Evolutionary conservation across 331 rosid species (phyloP).

Genomic region (Ulmus americana): DNA sequence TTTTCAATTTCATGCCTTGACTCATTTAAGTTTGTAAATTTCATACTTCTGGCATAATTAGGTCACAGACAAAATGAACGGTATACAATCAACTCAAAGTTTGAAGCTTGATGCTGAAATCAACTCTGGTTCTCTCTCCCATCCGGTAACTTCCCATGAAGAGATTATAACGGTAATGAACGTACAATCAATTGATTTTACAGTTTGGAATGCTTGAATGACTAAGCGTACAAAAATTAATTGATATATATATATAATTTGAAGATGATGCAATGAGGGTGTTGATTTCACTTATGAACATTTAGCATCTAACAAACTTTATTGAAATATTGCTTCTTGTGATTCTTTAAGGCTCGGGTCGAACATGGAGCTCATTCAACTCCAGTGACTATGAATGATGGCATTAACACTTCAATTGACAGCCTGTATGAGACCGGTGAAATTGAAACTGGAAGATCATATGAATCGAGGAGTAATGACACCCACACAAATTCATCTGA

Average conservation of each 20-base stretch:
- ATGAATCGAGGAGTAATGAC: conserved; percentile 27
- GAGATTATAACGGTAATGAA: conserved; percentile 27
- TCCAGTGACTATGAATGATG: conserved; percentile 20
- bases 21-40: neutral
- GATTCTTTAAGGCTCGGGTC: conserved; percentile 27
- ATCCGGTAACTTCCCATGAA: conserved; percentile 21
- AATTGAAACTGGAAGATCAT: conserved; percentile 27
- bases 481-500: conserved; percentile 22
- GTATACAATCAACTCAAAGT: conserved; percentile 20
- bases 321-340: conserved; percentile 4
- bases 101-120: conserved; percentile 26
- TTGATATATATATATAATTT: neutral
- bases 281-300: no score
- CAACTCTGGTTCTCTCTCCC: conserved; percentile 24
- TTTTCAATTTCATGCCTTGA: conserved; percentile 4
- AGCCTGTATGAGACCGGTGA: conserved; percentile 23
- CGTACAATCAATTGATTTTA: neutral
- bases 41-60: conserved; percentile 24
- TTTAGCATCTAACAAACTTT: no score
- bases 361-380: conserved; percentile 27
- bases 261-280: neutral
- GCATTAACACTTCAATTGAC: conserved; percentile 21
- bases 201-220: neutral
- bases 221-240: neutral
- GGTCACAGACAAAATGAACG: conserved; percentile 31